A percentile compares a stretch with the other conserved stretches of the same genome.
phyloP scores from a whole-genome alignment of 148 eudicot species.

The Arctostaphylos glauca region DNA sequence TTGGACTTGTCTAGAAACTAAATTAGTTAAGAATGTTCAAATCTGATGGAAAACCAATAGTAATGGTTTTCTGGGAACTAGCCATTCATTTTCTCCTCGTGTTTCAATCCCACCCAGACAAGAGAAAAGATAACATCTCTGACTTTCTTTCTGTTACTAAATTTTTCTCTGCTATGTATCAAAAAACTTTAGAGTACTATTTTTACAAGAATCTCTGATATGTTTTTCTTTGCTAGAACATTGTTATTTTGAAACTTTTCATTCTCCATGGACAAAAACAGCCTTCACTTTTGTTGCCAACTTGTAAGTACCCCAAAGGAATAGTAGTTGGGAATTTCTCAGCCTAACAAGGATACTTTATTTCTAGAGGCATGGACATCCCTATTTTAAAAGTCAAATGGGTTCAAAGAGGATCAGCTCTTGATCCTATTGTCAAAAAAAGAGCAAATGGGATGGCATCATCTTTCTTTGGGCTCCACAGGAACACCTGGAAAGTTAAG shows the following conservation, averaged over 20 bases:
- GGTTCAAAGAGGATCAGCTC: constrained; percentile 18
- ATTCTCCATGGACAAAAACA: not conserved
- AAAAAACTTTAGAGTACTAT: no score
- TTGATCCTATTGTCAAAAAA: constrained; percentile 16
- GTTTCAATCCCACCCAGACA: no score
- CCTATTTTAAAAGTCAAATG: constrained; percentile 7
- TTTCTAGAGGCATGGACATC: not conserved
- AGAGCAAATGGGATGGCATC: not conserved
- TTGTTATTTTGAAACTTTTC: not conserved
- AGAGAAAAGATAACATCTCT: not conserved
- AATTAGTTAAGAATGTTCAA: not conserved
- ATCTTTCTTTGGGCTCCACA: constrained; percentile 3
- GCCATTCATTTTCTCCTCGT: no score
- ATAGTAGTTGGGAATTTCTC: not conserved
- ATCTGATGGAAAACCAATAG: not conserved
- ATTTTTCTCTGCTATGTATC: not conserved
- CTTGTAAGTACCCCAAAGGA: not conserved
- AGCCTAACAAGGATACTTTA: not conserved
- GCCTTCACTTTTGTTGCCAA: not conserved
- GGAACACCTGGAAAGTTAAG: constrained; percentile 19
- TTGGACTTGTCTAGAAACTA: not conserved
- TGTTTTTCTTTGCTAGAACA: not conserved
- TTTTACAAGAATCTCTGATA: no score
- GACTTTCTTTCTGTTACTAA: not conserved
- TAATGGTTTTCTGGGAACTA: not conserved